Conservation (phyloP, 2,329 filamentous ascomycete species). For the Neophaeococcomyces mojaviensis region DNA sequence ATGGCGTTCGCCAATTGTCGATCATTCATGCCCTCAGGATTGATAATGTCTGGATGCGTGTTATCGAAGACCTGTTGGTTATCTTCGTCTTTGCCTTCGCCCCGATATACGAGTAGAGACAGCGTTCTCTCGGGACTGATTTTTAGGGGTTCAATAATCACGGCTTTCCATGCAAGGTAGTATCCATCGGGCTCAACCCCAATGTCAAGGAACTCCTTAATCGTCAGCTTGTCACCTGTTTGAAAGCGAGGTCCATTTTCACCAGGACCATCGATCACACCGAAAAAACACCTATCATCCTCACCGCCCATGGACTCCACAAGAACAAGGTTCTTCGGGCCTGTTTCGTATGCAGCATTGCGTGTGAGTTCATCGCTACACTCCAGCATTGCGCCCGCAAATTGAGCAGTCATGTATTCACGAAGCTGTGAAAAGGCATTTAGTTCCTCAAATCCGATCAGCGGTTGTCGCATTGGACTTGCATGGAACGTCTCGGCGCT, state of each 20-base stretch:
- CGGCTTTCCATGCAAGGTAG: neutral
- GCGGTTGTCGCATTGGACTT: neutral
- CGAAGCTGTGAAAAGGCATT: neutral
- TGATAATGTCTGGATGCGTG: neutral
- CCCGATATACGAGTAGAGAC: neutral
- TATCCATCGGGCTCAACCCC: no score
- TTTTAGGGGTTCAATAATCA: neutral
- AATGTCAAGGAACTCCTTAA: no score
- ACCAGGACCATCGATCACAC: neutral
- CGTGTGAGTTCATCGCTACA: neutral
- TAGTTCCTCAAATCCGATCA: neutral
- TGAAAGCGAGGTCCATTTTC: neutral
- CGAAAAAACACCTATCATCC: neutral
- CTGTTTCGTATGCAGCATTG: neutral
- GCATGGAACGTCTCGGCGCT: no score
- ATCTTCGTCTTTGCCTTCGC: no score
- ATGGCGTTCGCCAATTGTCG: neutral
- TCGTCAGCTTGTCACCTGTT: neutral
- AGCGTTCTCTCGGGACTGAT: neutral
- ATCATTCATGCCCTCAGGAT: neutral
- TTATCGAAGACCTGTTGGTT: no score
- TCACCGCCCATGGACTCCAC: neutral
- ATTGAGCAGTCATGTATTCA: neutral
- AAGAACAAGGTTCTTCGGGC: neutral
- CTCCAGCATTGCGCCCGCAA: neutral